These are phyloP conservation scores for Yamadazyma conglobata DNA, from an alignment of 1,139 yeast genomes.

Conservation along the genomic window DNA sequence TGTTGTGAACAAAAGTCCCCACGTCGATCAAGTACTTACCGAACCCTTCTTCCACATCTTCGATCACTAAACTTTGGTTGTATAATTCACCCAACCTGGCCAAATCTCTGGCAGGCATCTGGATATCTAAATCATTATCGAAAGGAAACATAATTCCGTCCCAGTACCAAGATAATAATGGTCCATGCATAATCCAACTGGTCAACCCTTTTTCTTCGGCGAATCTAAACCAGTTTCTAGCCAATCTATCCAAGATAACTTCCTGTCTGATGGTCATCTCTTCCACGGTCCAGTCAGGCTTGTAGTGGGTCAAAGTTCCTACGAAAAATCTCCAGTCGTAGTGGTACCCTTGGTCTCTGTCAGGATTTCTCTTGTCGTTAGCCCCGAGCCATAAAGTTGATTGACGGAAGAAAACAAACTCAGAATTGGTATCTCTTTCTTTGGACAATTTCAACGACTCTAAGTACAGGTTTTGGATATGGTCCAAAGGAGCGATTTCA, in stretches of 20 bases:
- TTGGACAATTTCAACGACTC: slow-evolving; percentile 20
- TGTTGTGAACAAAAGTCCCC: slow-evolving; percentile 28
- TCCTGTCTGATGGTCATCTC: slow-evolving; percentile 20
- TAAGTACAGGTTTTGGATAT: slow-evolving; percentile 18
- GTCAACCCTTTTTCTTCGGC: slow-evolving; percentile 32
- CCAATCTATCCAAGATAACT: slow-evolving; percentile 25
- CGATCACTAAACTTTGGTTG: slow-evolving; percentile 33
- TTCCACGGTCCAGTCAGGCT: slow-evolving; percentile 18
- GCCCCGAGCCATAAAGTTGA: slow-evolving; percentile 15
- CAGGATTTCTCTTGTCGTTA: slow-evolving; percentile 15
- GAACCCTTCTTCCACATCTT: slow-evolving; percentile 27
- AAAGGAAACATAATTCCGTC: slow-evolving; percentile 34
- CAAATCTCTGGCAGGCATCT: slow-evolving; percentile 29
- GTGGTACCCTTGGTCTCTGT: slow-evolving; percentile 44
- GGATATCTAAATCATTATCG: slow-evolving; percentile 29
- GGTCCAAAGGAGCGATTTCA: slow-evolving; percentile 4
- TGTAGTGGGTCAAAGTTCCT: slow-evolving; percentile 29
- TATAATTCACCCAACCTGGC: slow-evolving; percentile 24
- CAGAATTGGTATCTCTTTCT: slow-evolving; percentile 16
- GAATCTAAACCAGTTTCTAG: slow-evolving; percentile 27
- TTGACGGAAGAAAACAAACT: slow-evolving; percentile 22
- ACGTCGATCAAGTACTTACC: slow-evolving; percentile 28
- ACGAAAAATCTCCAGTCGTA: slow-evolving; percentile 71
- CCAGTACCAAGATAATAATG: slow-evolving; percentile 37
- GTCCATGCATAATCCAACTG: slow-evolving; percentile 38